Percentiles rank a stretch among this genome's conserved stretches.
phyloP scores from a whole-genome alignment of 192 early-diverging fungal genomes.

The Coemansia pectinata region DNA sequence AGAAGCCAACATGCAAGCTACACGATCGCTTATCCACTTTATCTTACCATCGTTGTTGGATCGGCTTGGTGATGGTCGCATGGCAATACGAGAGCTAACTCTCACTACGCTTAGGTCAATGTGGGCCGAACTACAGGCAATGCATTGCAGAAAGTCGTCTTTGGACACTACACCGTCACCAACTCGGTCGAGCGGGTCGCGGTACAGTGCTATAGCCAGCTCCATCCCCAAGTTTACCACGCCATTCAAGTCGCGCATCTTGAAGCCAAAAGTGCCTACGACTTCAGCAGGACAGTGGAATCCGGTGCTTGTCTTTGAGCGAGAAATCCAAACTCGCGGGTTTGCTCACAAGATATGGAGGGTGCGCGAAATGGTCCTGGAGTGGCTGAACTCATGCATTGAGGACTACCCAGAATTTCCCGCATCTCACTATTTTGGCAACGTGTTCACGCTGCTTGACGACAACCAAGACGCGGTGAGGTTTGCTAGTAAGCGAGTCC shows the following conservation, averaged over 20 bases:
- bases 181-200: constrained; percentile 12
- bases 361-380: constrained; percentile 53
- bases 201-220: constrained; percentile 17
- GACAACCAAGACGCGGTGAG: constrained; percentile 55
- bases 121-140: constrained; percentile 31
- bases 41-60: constrained; percentile 45
- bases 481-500: constrained; percentile 44
- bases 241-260: constrained; percentile 26
- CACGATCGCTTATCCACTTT: constrained; percentile 42
- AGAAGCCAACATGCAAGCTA: constrained; percentile 14
- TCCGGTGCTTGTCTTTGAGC: constrained; percentile 32
- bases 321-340: constrained; percentile 50
- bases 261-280: constrained; percentile 15
- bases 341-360: constrained; percentile 52
- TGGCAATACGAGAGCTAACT: constrained; percentile 48
- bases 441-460: constrained; percentile 37
- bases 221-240: constrained; percentile 29
- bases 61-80: constrained; percentile 47
- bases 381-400: constrained; percentile 44
- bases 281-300: constrained; percentile 38
- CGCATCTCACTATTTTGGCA: constrained; percentile 28
- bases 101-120: constrained; percentile 35
- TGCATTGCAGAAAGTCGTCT: constrained; percentile 23
- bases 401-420: constrained; percentile 44
- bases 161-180: constrained; percentile 16